These are phyloP conservation scores for Dryas octopetala DNA, from an alignment of 306 rosid species.

Conservation along the genomic window DNA sequence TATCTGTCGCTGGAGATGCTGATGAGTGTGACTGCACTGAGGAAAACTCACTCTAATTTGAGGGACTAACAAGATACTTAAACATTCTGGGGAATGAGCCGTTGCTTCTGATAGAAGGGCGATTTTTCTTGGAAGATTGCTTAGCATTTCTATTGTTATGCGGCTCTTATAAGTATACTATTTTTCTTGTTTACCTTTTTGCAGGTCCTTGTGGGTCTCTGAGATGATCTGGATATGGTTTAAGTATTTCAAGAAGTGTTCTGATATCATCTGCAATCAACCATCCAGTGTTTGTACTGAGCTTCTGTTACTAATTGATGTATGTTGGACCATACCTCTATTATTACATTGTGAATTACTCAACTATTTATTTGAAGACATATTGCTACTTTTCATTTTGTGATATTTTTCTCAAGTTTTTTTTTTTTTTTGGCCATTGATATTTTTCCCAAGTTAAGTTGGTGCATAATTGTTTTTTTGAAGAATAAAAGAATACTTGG, in stretches of 20 bases:
- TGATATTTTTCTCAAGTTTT: constrained; percentile 9
- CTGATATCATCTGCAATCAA: constrained; percentile 64
- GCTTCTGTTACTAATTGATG: constrained; percentile 81
- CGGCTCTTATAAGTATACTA: constrained; percentile 56
- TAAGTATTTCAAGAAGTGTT: constrained; percentile 70
- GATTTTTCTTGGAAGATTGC: constrained; percentile 54
- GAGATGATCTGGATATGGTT: constrained; percentile 57
- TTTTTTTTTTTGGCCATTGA: neutral
- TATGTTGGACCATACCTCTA: constrained; percentile 68
- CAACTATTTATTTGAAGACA: constrained; percentile 21
- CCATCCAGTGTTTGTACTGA: constrained; percentile 63
- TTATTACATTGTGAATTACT: constrained; percentile 29
- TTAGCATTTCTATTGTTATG: constrained; percentile 62
- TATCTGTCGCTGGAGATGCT: constrained; percentile 22
- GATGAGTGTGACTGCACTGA: constrained; percentile 26
- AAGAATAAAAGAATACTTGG: neutral
- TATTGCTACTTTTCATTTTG: neutral
- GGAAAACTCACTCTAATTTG: constrained; percentile 27
- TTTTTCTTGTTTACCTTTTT: constrained; percentile 56
- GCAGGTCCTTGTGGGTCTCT: constrained; percentile 76
- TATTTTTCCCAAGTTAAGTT: constrained; percentile 12
- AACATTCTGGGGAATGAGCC: constrained; percentile 26
- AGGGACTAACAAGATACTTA: constrained; percentile 35
- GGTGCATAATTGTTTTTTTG: neutral
- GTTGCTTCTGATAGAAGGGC: constrained; percentile 38